Evolutionary conservation across 2,329 filamentous ascomycete species (phyloP).

Genomic region (Cryphonectria radicalis): DNA sequence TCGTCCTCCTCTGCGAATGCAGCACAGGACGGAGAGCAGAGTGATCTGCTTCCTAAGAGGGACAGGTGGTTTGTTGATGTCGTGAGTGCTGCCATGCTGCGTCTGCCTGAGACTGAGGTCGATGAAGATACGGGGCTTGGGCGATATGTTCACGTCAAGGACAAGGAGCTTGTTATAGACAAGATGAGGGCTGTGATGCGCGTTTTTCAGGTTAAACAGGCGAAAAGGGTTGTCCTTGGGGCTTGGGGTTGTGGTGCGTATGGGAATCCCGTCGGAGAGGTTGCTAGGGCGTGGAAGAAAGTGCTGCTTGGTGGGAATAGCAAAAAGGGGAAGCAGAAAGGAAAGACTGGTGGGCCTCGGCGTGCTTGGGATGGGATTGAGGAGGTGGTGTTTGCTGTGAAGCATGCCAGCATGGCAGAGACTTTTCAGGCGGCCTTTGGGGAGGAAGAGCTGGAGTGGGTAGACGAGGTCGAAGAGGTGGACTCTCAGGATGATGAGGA

Average conservation of each 20-base stretch:
- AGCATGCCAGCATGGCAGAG: conserved; percentile 53
- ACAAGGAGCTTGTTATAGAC: conserved; percentile 52
- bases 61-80: conserved; percentile 64
- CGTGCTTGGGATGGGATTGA: conserved; percentile 49
- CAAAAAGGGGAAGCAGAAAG: conserved; percentile 13
- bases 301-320: conserved; percentile 41
- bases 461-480: conserved; percentile 31
- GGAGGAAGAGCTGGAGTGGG: conserved; percentile 41
- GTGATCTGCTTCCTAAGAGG: conserved; percentile 41
- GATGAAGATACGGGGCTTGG: conserved; percentile 39
- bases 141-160: conserved; percentile 49
- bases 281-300: conserved; percentile 59
- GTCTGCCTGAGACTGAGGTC: conserved; percentile 57
- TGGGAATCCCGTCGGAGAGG: conserved; percentile 63
- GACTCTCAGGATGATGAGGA: conserved; percentile 25
- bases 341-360: conserved; percentile 7
- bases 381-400: conserved; percentile 63
- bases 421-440: conserved; percentile 57
- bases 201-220: conserved; percentile 51
- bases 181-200: conserved; percentile 65
- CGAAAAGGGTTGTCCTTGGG: conserved; percentile 58
- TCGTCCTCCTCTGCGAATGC: conserved; percentile 34
- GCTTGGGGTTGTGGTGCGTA: conserved; percentile 70
- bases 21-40: not conserved
- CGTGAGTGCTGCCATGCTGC: conserved; percentile 60